These are phyloP conservation scores for Beauveria pseudobassiana DNA, from an alignment of 2,329 filamentous ascomycete species.

Conservation along the genomic window DNA sequence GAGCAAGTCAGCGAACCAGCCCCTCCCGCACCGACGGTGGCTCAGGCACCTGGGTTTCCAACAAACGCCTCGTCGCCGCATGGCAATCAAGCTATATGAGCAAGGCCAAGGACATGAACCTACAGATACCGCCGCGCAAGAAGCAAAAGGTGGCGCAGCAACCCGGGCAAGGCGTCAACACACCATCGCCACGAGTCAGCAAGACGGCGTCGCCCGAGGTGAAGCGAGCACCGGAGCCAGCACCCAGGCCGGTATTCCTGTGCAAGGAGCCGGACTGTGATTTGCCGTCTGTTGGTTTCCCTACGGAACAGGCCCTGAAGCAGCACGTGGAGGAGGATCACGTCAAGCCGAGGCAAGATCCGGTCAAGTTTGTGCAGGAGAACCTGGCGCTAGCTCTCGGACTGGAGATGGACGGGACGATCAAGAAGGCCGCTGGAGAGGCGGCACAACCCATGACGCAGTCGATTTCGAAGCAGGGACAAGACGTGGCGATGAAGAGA, in stretches of 20 bases:
- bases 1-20: constrained; percentile 36
- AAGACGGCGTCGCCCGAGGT: constrained; percentile 42
- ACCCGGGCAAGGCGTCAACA: constrained; percentile 32
- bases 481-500: constrained; percentile 42
- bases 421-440: constrained; percentile 23
- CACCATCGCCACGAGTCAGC: constrained; percentile 39
- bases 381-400: constrained; percentile 42
- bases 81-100: constrained; percentile 48
- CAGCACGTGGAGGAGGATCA: constrained; percentile 54
- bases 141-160: constrained; percentile 46
- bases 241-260: constrained; percentile 35
- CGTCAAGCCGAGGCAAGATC: constrained; percentile 46
- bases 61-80: constrained; percentile 51
- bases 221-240: constrained; percentile 26
- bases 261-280: constrained; percentile 52
- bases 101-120: constrained; percentile 44
- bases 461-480: constrained; percentile 40
- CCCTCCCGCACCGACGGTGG: constrained; percentile 51
- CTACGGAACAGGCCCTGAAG: constrained; percentile 45
- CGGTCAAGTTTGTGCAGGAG: constrained; percentile 44
- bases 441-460: constrained; percentile 26
- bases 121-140: constrained; percentile 50
- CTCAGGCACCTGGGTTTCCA: constrained; percentile 46
- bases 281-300: constrained; percentile 39
- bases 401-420: constrained; percentile 42